Base-by-base conservation (phyloP, 768 basidiomycete genomes). In the Trametes elegans region DNA sequence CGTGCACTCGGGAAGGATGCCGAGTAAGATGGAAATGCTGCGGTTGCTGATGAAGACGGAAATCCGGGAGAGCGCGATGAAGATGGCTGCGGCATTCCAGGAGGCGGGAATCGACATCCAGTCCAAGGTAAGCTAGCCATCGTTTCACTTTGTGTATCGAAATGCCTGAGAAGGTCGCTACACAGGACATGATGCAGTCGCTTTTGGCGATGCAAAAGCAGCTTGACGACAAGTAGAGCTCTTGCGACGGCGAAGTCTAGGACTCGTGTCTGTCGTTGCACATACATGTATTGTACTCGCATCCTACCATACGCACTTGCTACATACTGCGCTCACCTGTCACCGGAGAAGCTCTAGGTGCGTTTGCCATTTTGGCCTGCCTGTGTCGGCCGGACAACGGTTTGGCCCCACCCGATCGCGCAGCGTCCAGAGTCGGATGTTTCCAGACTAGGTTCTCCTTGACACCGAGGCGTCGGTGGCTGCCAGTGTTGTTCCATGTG, bases 1-100 rank as follows among this genome's bases (percentile, higher is more conserved):
- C 31, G 42, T 53, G 19, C 10, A 38, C 13, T 49, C 57, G 26
- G 57, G 57, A n/a, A 35, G 50, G 31, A 46, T 59, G 46, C 57
- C 57, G n/a, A 54, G 52, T 36, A 59, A 59, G 52, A 53, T 59
- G 57, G 57, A 53, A 3, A 59, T 59, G 52, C 24, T 59, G 2
- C 26, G 47, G 28, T 43, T 59, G 28, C 36, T 59, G 2, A 59
- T 59, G 52, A 53, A 54, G 52, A 18, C 51, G 43, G 57, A 59
- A 4, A 43, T 59, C 1, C 52, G 57, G 16, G 57, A 59, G 42
- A 53, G 57, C 38, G 57, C 57, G 23, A 50, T 54, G 57, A 54
- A 54, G 46, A 54, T 59, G 52, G 57, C 48, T 18, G 36, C 46
- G 4, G 52, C 57, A n/a, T 50, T 59, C 34, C 52, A 59, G 31